Conservation (phyloP, 2,329 filamentous ascomycete species). For the Davidsoniella neocaledoniae region DNA sequence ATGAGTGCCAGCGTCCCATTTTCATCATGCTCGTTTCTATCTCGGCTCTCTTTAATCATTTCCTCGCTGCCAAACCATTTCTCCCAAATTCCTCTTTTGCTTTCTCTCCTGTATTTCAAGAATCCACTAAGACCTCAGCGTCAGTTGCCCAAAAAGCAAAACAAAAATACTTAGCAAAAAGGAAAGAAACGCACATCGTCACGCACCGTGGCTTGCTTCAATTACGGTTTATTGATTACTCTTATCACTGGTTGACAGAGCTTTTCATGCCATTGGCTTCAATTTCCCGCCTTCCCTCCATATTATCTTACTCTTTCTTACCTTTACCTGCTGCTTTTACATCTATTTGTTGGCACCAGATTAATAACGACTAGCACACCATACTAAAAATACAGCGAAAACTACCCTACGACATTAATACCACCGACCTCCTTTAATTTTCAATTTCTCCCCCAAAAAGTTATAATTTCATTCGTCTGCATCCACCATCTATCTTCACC, state of each 20-base stretch:
- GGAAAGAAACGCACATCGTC: too few species aligned
- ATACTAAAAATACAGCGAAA: not conserved
- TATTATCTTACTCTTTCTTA: not conserved
- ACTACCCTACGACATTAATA: not conserved
- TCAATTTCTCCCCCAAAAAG: not conserved
- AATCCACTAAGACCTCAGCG: too few species aligned
- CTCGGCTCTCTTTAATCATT: conserved; percentile 12
- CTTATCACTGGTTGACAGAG: conserved; percentile 11
- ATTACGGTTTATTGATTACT: not conserved
- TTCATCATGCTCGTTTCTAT: conserved; percentile 4
- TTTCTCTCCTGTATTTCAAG: not conserved
- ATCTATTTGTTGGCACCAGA: not conserved
- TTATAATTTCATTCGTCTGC: not conserved
- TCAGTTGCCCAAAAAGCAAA: too few species aligned
- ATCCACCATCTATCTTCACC: not conserved
- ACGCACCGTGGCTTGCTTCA: too few species aligned
- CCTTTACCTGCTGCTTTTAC: not conserved
- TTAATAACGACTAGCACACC: too few species aligned
- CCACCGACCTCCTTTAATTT: conserved; percentile 11
- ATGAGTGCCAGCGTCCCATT: not conserved
- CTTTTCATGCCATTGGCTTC: not conserved
- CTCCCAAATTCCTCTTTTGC: conserved; percentile 1
- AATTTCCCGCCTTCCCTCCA: not conserved
- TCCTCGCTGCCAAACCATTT: conserved; percentile 9
- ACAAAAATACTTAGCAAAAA: too few species aligned